These are phyloP conservation scores for Plasmopara muralis DNA, from an alignment of 352 stramenopile species.

Conservation along the genomic window DNA sequence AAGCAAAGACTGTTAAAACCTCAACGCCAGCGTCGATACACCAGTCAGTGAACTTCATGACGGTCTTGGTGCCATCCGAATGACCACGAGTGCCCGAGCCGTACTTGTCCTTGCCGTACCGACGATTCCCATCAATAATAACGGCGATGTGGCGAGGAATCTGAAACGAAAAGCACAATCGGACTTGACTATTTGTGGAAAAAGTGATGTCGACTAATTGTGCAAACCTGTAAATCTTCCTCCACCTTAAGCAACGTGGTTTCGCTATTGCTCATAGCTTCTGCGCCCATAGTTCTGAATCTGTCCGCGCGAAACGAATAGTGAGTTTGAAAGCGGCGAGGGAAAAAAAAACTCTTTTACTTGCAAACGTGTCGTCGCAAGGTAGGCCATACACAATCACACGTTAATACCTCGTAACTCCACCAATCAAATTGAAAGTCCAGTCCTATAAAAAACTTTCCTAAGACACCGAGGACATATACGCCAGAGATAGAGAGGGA, in stretches of 20 bases:
- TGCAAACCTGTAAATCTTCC: neutral
- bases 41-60: slow-evolving; percentile 96
- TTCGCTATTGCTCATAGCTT: neutral
- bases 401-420: no score
- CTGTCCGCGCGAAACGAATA: slow-evolving; percentile 1
- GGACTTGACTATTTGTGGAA: neutral
- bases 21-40: slow-evolving; percentile 88
- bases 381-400: no score
- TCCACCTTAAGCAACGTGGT: neutral
- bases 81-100: slow-evolving; percentile 83
- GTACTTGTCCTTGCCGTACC: slow-evolving; percentile 87
- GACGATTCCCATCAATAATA: slow-evolving; percentile 96
- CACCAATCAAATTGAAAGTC: no score
- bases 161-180: slow-evolving; percentile 16
- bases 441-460: no score
- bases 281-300: neutral
- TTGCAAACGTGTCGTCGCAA: neutral
- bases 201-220: neutral
- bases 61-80: slow-evolving; percentile 90
- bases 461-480: no score
- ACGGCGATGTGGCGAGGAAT: slow-evolving; percentile 89
- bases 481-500: no score
- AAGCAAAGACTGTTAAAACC: slow-evolving; percentile 92
- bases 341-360: slow-evolving; percentile 1
- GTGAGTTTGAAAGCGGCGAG: slow-evolving; percentile 12